Conservation (phyloP, 495 filamentous ascomycete species). For the Staphylotrichum tortipilum region DNA sequence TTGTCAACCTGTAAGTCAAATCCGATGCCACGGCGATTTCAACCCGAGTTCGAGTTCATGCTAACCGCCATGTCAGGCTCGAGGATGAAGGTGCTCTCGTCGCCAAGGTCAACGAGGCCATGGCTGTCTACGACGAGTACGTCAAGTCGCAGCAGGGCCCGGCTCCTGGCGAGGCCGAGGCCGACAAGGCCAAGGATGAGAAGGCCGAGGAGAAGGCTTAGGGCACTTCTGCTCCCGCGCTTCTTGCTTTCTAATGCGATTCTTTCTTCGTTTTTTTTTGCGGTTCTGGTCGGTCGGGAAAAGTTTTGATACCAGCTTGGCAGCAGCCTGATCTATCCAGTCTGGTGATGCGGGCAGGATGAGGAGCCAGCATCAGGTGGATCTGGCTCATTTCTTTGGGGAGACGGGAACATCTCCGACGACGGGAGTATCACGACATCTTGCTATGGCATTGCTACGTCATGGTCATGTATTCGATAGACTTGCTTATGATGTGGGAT, state of each 20-base stretch:
- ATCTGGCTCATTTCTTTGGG: constrained; percentile 17
- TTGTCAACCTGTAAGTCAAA: constrained; percentile 83
- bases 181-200: constrained; percentile 44
- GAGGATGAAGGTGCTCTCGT: constrained; percentile 83
- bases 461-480: constrained; percentile 27
- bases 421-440: constrained; percentile 22
- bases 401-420: constrained; percentile 13
- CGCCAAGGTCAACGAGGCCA: constrained; percentile 92
- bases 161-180: constrained; percentile 20
- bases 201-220: constrained; percentile 52
- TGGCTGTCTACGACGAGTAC: constrained; percentile 96
- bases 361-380: constrained; percentile 13
- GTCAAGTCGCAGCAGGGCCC: constrained; percentile 63
- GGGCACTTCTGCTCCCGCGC: constrained; percentile 6
- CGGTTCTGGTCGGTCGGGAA: constrained; percentile 35
- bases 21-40: not conserved
- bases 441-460: constrained; percentile 25
- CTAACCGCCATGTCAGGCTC: constrained; percentile 51
- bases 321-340: constrained; percentile 33
- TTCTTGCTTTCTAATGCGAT: constrained; percentile 12
- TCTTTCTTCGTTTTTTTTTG: constrained; percentile 12
- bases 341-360: constrained; percentile 11
- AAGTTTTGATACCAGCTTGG: constrained; percentile 42
- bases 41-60: constrained; percentile 7
- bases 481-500: constrained; percentile 18